Evolutionary conservation across 2,329 filamentous ascomycete genomes (phyloP).

Genomic region (Diatrype stigma): DNA sequence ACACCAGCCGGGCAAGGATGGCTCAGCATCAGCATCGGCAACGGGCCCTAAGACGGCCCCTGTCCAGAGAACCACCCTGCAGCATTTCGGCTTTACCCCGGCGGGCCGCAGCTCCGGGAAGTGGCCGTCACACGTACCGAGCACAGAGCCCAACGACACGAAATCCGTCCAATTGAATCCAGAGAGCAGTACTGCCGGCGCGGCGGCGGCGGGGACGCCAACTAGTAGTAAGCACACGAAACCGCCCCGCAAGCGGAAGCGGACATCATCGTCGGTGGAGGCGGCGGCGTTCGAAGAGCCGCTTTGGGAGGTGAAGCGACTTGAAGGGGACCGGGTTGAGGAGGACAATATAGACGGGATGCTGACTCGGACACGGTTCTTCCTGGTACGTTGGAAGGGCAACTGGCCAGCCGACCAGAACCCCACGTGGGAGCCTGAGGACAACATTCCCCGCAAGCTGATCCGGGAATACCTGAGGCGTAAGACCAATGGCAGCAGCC

Average conservation of each 20-base stretch:
- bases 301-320: conserved; percentile 40
- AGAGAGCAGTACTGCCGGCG: background rate
- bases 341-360: conserved; percentile 33
- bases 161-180: no score
- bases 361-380: conserved; percentile 36
- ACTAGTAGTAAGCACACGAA: background rate
- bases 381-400: conserved; percentile 53
- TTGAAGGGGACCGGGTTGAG: conserved; percentile 38
- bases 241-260: conserved; percentile 2
- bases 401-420: conserved; percentile 54
- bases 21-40: no score
- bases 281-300: conserved; percentile 15
- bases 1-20: background rate
- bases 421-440: conserved; percentile 54
- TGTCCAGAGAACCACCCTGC: conserved; percentile 1
- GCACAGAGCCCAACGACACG: background rate
- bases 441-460: conserved; percentile 41
- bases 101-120: conserved; percentile 17
- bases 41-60: background rate
- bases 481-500: conserved; percentile 19
- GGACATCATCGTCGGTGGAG: conserved; percentile 5
- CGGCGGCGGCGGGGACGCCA: background rate
- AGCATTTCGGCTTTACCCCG: conserved; percentile 22
- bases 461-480: conserved; percentile 38
- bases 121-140: conserved; percentile 5